Evolutionary conservation across 1,284 basidiomycete genomes (phyloP).

Genomic region (Boletus smithii): DNA sequence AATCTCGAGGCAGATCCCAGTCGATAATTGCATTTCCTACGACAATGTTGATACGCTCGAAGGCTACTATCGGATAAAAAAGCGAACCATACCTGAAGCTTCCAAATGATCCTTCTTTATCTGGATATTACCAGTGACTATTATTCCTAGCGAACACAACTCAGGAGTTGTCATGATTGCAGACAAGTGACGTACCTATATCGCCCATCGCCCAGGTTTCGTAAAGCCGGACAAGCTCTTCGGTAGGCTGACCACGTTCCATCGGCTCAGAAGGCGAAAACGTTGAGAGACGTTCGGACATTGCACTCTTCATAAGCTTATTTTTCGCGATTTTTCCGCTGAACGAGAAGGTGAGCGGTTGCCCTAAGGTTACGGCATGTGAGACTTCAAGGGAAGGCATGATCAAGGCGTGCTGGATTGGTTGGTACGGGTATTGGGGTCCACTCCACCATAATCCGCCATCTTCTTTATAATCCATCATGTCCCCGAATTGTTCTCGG

Average conservation of each 20-base stretch:
- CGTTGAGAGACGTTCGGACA: slow-evolving; percentile 35
- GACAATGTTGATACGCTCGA: not conserved
- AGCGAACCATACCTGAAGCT: slow-evolving; percentile 26
- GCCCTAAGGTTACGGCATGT: slow-evolving; percentile 22
- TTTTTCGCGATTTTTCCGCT: slow-evolving; percentile 32
- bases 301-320: slow-evolving; percentile 35
- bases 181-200: slow-evolving; percentile 25
- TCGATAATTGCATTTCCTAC: slow-evolving; percentile 34
- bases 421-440: slow-evolving; percentile 19
- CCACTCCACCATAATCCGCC: slow-evolving; percentile 8
- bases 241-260: slow-evolving; percentile 33
- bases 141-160: slow-evolving; percentile 22
- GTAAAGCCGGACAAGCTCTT: slow-evolving; percentile 34
- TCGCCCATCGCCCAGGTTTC: slow-evolving; percentile 34
- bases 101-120: slow-evolving; percentile 35
- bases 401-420: slow-evolving; percentile 10
- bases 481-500: slow-evolving; percentile 12
- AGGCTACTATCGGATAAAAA: not conserved
- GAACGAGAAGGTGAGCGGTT: slow-evolving; percentile 30
- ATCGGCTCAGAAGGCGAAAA: slow-evolving; percentile 30
- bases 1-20: slow-evolving; percentile 26
- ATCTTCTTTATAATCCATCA: slow-evolving; percentile 27
- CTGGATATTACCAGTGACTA: slow-evolving; percentile 33
- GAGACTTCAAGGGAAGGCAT: slow-evolving; percentile 19
- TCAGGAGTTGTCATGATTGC: slow-evolving; percentile 1